phyloP scores from a whole-genome alignment of 805 yeast genomes.

The Kluyveromyces starmeri region DNA sequence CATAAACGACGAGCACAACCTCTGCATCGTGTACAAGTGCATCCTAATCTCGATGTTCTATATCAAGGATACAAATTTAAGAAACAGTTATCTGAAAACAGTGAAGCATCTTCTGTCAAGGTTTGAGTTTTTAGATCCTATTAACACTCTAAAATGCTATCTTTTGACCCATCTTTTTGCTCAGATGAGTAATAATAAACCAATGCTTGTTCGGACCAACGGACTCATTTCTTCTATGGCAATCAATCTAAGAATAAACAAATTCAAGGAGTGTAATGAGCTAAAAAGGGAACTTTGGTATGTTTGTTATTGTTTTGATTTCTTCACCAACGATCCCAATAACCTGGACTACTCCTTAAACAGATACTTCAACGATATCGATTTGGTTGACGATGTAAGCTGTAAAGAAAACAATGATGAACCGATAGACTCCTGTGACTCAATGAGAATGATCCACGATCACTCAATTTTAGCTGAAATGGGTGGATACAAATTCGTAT shows the following conservation, averaged over 20 bases:
- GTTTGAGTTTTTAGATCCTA: conserved; percentile 7
- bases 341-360: conserved; percentile 4
- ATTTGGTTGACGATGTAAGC: not conserved
- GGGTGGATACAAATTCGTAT: conserved; percentile 1
- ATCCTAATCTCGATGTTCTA: conserved; percentile 7
- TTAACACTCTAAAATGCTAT: conserved; percentile 6
- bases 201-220: conserved; percentile 5
- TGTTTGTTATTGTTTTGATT: conserved; percentile 7
- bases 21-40: conserved; percentile 6
- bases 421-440: not conserved
- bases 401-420: not conserved
- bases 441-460: conserved; percentile 6
- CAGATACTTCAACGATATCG: conserved; percentile 2
- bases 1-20: conserved; percentile 6
- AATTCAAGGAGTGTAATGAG: conserved; percentile 2
- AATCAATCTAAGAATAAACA: conserved; percentile 4
- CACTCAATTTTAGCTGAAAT: conserved; percentile 2
- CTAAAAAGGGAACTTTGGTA: conserved; percentile 6
- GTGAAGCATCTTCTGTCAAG: conserved; percentile 5
- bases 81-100: conserved; percentile 5
- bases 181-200: conserved; percentile 4
- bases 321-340: conserved; percentile 5
- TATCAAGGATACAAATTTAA: conserved; percentile 4
- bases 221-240: conserved; percentile 5
- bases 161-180: conserved; percentile 6